Evolutionary conservation across 140 eudicot species (phyloP), one percentile per base, ranked within the genome.

Genomic region (Stevia rebaudiana): DNA sequence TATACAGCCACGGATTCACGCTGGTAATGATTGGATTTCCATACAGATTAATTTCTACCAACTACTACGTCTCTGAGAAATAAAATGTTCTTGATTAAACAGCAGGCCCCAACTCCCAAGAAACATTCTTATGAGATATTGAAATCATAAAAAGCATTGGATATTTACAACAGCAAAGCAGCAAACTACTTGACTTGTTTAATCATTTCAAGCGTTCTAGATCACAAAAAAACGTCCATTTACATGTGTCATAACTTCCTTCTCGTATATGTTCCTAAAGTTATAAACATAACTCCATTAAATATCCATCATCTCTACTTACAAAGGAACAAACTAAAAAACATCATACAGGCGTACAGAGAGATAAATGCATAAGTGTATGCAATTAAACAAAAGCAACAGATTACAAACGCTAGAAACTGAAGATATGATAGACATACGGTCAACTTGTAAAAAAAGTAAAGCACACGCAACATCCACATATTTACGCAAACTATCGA

Each of bases 401-500:
- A 4, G 43, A 21, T 43, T 63, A 19, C 68, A 63, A n/a, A 12
- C n/a, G n/a, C 12, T 50, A 30, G 9, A 46, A 46, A 11, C 11
- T 7, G 30, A 30, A 28, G 12, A 64, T 9, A 44, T 9, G 35
- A 15, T 47, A 28, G 15, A 17, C 70, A 47, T 30, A 28, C 3
- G 58, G 18, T 19, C 13, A 41, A 22, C 21, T 10, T 0, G 3
- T 0, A 1, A 57, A 42, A 25, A 40, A 19, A 6, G 57, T 68
- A 10, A 10, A 25, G 46, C 35, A 42, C 11, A 68, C 64, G 65
- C 31, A 39, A 40, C 35, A 46, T 6, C 11, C 19, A 65, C 11
- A 69, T 17, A 43, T 57, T 56, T 12, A 69, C 67, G 46, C 46
- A 68, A 53, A 68, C 4, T 12, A 54, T 54, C 22, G 3, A 53